These are phyloP conservation scores for Lolium rigidum DNA, from an alignment of 176 grass and related monocot species.

Conservation along the genomic window DNA sequence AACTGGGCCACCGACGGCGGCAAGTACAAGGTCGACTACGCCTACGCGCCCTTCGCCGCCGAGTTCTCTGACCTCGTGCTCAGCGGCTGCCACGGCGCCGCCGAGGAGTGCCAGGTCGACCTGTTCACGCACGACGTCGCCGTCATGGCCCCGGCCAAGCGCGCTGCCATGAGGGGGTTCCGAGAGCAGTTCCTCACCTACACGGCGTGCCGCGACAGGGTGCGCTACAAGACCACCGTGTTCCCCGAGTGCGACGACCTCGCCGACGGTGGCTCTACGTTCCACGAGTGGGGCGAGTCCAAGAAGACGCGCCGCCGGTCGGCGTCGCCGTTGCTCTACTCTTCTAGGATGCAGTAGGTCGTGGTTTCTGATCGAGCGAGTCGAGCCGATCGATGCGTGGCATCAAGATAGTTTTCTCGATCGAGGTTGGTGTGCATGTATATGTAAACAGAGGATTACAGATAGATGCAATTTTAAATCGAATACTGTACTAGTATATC, in stretches of 20 bases:
- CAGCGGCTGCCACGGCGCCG: constrained; percentile 46
- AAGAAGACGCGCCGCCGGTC: constrained; percentile 38
- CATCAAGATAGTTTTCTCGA: background rate
- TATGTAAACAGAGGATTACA: background rate
- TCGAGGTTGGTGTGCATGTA: background rate
- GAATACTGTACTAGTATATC: no score
- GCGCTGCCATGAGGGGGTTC: constrained; percentile 70
- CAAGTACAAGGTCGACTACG: constrained; percentile 72
- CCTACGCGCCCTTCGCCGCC: constrained; percentile 69
- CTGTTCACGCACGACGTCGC: constrained; percentile 68
- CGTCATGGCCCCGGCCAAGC: constrained; percentile 68
- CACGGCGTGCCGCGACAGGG: constrained; percentile 73
- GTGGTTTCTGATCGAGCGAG: background rate
- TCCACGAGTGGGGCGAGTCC: constrained; percentile 78
- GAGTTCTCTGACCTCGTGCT: constrained; percentile 68
- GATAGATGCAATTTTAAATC: background rate
- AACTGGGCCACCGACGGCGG: constrained; percentile 88
- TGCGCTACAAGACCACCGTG: constrained; percentile 56
- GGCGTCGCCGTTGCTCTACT: constrained; percentile 1
- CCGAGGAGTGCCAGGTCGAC: constrained; percentile 59
- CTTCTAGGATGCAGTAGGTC: constrained; percentile 18
- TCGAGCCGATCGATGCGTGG: background rate
- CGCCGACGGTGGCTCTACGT: constrained; percentile 33
- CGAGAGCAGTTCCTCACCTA: constrained; percentile 69
- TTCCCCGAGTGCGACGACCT: constrained; percentile 84